Percentiles rank a stretch among this genome's conserved stretches.
phyloP scores from a whole-genome alignment of 2,329 filamentous ascomycete species.

The Alternaria triticimaculans region DNA sequence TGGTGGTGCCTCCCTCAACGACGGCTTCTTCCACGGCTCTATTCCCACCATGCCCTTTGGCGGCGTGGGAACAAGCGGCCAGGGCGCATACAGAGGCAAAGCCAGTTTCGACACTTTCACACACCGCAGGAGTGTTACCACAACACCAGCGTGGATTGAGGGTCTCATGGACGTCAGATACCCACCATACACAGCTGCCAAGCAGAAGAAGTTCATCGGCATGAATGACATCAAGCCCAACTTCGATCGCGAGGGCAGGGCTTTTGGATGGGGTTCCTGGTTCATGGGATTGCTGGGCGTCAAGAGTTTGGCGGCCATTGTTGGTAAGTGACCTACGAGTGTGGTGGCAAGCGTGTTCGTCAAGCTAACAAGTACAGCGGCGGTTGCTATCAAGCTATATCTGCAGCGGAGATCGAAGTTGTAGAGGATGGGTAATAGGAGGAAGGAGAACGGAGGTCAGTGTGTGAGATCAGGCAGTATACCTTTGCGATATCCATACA shows the following conservation, averaged over 20 bases:
- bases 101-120: slow-evolving; percentile 74
- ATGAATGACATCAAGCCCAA: slow-evolving; percentile 63
- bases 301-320: slow-evolving; percentile 38
- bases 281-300: slow-evolving; percentile 37
- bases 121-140: slow-evolving; percentile 66
- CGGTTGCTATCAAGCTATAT: slow-evolving; percentile 7
- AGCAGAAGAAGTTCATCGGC: slow-evolving; percentile 58
- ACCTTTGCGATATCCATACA: neutral
- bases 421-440: neutral
- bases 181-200: slow-evolving; percentile 64
- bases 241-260: slow-evolving; percentile 64
- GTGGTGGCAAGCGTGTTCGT: neutral
- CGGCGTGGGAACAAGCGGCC: slow-evolving; percentile 80
- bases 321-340: slow-evolving; percentile 37
- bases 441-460: neutral
- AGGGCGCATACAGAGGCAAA: slow-evolving; percentile 78
- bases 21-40: slow-evolving; percentile 72
- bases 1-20: slow-evolving; percentile 60
- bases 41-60: slow-evolving; percentile 79
- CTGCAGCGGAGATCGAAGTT: slow-evolving; percentile 11
- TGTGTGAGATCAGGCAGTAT: neutral
- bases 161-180: slow-evolving; percentile 70
- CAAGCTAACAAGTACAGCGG: slow-evolving; percentile 7
- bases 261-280: slow-evolving; percentile 44
- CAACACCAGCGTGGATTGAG: slow-evolving; percentile 72